phyloP scores from a whole-genome alignment of 1,284 basidiomycete genomes.

The Irpex sp. region DNA sequence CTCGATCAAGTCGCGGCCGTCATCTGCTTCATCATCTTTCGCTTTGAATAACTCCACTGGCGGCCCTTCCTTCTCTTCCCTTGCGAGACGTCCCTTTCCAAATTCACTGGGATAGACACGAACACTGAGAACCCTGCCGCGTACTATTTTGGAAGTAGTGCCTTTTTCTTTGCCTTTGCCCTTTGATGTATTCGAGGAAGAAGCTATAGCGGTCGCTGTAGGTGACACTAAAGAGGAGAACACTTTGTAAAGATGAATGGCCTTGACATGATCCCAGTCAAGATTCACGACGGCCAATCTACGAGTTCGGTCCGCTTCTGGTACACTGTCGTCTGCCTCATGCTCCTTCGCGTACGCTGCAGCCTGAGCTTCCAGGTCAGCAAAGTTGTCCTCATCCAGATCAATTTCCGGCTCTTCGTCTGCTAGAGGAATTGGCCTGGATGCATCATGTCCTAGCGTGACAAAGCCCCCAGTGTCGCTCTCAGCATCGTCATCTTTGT shows the following conservation, averaged over 20 bases:
- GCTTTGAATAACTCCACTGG: constrained; percentile 83
- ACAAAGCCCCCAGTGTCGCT: constrained; percentile 49
- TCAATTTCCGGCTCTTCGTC: constrained; percentile 64
- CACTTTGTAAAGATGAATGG: constrained; percentile 89
- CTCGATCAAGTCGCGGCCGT: constrained; percentile 68
- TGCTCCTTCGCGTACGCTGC: constrained; percentile 54
- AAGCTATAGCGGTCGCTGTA: constrained; percentile 37
- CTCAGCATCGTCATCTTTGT: constrained; percentile 39
- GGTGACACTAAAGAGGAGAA: constrained; percentile 84
- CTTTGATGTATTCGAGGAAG: constrained; percentile 22
- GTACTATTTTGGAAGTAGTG: constrained; percentile 29
- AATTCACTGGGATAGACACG: constrained; percentile 93
- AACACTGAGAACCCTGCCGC: constrained; percentile 71
- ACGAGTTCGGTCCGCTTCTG: constrained; percentile 51
- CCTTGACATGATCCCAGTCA: constrained; percentile 97
- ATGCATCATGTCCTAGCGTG: constrained; percentile 43
- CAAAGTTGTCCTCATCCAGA: constrained; percentile 72
- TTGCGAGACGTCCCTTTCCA: constrained; percentile 84
- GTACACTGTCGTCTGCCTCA: constrained; percentile 25
- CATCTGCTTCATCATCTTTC: constrained; percentile 39
- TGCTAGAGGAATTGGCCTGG: constrained; percentile 39
- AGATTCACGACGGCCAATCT: constrained; percentile 93
- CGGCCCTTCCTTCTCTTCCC: constrained; percentile 89
- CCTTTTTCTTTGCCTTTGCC: constrained; percentile 19
- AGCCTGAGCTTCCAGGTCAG: constrained; percentile 73